Evolutionary conservation across 2,329 filamentous ascomycete species (phyloP), one percentile per base, ranked within the genome.

Genomic region (Calonectria fujianensis): DNA sequence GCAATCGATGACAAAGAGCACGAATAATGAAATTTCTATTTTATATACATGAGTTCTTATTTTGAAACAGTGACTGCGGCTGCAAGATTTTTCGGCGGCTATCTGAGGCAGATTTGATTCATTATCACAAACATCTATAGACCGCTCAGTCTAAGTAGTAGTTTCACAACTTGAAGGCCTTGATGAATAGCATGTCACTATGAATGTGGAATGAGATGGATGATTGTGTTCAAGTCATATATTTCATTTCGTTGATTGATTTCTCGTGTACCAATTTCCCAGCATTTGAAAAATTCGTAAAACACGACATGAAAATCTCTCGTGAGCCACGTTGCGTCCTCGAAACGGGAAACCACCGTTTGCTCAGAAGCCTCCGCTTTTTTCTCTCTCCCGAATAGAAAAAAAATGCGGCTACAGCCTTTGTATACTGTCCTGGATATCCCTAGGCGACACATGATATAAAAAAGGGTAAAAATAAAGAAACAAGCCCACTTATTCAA

Each of bases 391-490:
- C 32, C 32, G 11, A 35, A 35, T 35, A 35, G 32, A 32, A 32
- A 57, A 35, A n/a, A 54, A n/a, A 13, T 57, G 35, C 45, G 11
- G 24, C 35, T 61, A 29, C 57, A 61, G 57, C 24, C n/a, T 14
- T 39, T 27, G 69, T 57, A 31, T 48, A 48, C 59, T 70, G 27
- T 50, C 69, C 45, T 57, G 48, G 59, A 31, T 65, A 45, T 45
- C 27, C 39, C 16, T 31, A 54, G 48, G 52, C 32, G 24, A 54
- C 48, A 37, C 67, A 39, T 45, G 14, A 57, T 41, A 63, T 41
- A 48, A 57, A 54, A 76, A 74, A 35, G 65, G 72, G 67, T 63
- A 73, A 57, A 24, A 32, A 59, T n/a, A 35, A 37, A 61, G 11
- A 24, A 57, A 61, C 20, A 32, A 18, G 24, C n/a, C 51, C n/a